These are phyloP conservation scores for Carex myosuroides DNA, from an alignment of 176 grass and related monocot genomes.

Conservation along the genomic window DNA sequence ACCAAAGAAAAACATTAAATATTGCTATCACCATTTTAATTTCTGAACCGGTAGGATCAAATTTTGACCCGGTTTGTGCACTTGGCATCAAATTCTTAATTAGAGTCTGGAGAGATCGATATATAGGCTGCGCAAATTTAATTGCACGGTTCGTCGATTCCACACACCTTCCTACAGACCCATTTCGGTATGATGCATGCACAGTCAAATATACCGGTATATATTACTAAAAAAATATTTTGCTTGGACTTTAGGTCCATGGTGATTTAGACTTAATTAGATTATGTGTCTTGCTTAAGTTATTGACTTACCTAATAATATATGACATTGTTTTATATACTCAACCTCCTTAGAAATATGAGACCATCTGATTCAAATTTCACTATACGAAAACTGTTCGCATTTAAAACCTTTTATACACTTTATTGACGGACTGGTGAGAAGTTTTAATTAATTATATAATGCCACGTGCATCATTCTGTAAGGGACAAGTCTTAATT, in stretches of 20 bases:
- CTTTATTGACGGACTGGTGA: not conserved
- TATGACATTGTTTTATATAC: not conserved
- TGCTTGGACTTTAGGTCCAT: not conserved
- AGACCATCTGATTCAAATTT: not conserved
- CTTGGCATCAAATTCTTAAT: not conserved
- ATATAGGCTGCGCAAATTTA: not conserved
- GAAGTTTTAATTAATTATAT: not conserved
- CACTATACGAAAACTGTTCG: not conserved
- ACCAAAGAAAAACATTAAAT: not conserved
- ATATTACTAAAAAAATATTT: not conserved
- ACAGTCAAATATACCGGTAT: not conserved
- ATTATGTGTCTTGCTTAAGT: not conserved
- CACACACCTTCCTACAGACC: not conserved
- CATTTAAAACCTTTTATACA: not conserved
- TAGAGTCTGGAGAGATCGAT: not conserved
- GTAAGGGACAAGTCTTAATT: not conserved
- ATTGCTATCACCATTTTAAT: not conserved
- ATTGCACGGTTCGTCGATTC: not conserved
- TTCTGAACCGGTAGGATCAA: not conserved
- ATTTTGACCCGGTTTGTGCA: not conserved
- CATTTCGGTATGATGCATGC: not conserved
- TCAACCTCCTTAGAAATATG: not conserved
- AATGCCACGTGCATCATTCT: not conserved
- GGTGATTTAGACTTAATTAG: not conserved
- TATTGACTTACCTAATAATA: constrained; percentile 6